These are phyloP conservation scores for Salvia rosmarinus DNA, from an alignment of 257 asterid genomes.

Conservation along the genomic window DNA sequence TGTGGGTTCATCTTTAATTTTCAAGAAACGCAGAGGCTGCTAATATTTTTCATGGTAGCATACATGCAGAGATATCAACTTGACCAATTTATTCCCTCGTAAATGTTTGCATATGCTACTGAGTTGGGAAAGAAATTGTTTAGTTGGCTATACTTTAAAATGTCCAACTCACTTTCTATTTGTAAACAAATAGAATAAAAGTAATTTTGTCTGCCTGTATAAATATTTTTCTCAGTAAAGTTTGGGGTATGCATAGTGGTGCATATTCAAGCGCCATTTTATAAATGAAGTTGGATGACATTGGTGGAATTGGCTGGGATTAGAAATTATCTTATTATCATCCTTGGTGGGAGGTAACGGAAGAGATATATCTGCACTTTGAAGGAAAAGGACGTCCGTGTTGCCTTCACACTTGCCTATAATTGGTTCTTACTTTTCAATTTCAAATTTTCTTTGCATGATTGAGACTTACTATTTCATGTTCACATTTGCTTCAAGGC, in stretches of 20 bases:
- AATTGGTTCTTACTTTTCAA: constrained; percentile 35
- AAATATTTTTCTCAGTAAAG: neutral
- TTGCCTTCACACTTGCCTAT: constrained; percentile 22
- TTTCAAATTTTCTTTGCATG: constrained; percentile 34
- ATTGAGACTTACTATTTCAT: constrained; percentile 38
- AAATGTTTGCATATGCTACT: neutral
- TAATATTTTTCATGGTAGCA: neutral
- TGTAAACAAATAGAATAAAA: constrained; percentile 1
- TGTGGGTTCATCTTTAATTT: neutral
- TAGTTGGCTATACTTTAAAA: neutral
- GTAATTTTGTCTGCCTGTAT: constrained; percentile 10
- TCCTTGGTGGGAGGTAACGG: neutral
- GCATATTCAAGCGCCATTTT: neutral
- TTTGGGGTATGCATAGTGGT: constrained; percentile 8
- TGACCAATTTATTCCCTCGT: neutral
- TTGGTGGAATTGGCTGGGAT: neutral
- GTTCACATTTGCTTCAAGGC: constrained; percentile 61
- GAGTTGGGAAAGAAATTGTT: constrained; percentile 16
- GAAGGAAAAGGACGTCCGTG: neutral
- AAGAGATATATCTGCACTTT: constrained; percentile 12
- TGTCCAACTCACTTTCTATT: neutral
- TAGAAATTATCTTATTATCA: neutral
- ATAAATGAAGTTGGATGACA: constrained; percentile 1
- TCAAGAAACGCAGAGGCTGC: neutral
- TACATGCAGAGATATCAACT: neutral